Evolutionary conservation across 2,329 filamentous ascomycete genomes (phyloP), one percentile per base, ranked within the genome.

Genomic region (Ascochyta pisi): DNA sequence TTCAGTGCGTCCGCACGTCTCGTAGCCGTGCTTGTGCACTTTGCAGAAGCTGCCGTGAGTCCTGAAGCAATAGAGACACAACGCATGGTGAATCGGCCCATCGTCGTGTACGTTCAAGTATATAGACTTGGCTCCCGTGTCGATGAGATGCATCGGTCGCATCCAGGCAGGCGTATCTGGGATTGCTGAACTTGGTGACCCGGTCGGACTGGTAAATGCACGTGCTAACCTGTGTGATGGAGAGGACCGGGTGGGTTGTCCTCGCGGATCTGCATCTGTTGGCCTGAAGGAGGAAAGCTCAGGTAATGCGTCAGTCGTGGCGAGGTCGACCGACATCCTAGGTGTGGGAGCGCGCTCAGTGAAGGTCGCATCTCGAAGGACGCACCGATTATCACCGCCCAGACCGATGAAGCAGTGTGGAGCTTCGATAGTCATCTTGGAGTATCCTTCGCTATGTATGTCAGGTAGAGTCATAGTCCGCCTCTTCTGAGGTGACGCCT

Each of bases 41-140:
- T 60, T 60, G 31, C 63, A 57, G 54, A 71, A 73, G 19, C 44
- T 50, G 16, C 71, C 71, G 12, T 66, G 60, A 8, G 34, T 55
- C 10, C 66, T 63, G 39, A 71, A 74, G 27, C 71, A 74, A 40
- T 66, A 45, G 9, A 66, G 46, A 48, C 71, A 74, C 0, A 74
- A 52, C 1, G 65, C 50, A 35, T 62, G 61, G 0, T 63, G 52
- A 34, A 50, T 60, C 46, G 57, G 65, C 1, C 66, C 61, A 9
- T 70, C 61, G 9, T 69, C 66, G 13, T 73, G 70, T 2, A 44
- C 29, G 23, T 67, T 62, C 33, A 60, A 65, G 56, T 62, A 73
- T 24, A 73, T 69, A 2, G 67, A 68, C 26, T 53, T 54, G 2
- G 66, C 55, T 4, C 64, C 66, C 1, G 56, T 57, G 19, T 72